Evolutionary conservation across 169 alveolate genomes (phyloP).

Genomic region (Cryptosporidium ubiquitum): DNA sequence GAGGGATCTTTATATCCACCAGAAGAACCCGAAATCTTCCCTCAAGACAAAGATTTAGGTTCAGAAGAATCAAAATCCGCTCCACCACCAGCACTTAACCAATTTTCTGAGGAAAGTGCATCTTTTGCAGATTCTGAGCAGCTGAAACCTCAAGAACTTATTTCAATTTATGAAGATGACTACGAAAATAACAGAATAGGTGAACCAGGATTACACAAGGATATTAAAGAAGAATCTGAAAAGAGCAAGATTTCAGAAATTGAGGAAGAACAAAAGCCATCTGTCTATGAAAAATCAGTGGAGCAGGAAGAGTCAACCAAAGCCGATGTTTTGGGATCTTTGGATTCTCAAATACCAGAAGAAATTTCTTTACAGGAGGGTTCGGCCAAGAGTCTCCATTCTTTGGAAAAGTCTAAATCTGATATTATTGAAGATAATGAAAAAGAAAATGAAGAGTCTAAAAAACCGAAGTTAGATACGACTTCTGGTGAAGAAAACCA

Average conservation of each 20-base stretch:
- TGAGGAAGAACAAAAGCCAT: neutral
- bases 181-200: neutral
- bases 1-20: neutral
- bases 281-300: neutral
- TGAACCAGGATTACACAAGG: neutral
- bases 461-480: neutral
- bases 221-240: neutral
- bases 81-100: neutral
- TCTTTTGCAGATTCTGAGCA: neutral
- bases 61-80: constrained; percentile 11
- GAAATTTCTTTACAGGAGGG: neutral
- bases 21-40: neutral
- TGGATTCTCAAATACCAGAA: neutral
- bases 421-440: neutral
- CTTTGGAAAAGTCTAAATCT: neutral
- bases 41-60: neutral
- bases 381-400: neutral
- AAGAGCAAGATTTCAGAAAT: neutral
- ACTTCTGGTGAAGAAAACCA: neutral
- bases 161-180: constrained; percentile 6
- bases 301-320: neutral
- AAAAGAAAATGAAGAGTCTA: neutral
- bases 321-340: neutral
- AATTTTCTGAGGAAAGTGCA: neutral
- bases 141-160: neutral